phyloP scores from a whole-genome alignment of 2,329 filamentous ascomycete species.

The Fusarium staphyleae region DNA sequence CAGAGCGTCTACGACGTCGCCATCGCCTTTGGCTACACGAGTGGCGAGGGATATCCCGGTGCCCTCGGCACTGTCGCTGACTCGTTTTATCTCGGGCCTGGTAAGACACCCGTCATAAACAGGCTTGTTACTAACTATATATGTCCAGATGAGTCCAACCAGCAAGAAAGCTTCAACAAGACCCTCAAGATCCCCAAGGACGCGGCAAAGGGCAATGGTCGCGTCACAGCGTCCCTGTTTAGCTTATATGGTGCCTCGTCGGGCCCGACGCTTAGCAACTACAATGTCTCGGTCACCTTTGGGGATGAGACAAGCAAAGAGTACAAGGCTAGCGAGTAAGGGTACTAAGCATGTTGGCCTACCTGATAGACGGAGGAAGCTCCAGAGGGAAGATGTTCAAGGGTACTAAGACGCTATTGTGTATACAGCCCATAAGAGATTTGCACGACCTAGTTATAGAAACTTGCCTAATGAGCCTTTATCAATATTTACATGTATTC shows the following conservation, averaged over 20 bases:
- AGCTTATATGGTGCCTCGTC: constrained; percentile 43
- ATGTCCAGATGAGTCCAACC: constrained; percentile 35
- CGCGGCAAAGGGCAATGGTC: constrained; percentile 32
- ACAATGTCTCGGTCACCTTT: constrained; percentile 37
- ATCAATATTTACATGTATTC: not conserved
- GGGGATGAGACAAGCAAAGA: constrained; percentile 34
- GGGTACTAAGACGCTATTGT: not conserved
- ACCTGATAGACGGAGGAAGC: too few species aligned
- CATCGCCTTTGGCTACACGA: constrained; percentile 51
- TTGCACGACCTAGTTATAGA: not conserved
- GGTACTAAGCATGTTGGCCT: not conserved
- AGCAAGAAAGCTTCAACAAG: constrained; percentile 38
- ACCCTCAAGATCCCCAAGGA: constrained; percentile 36
- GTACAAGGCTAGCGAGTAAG: constrained; percentile 24
- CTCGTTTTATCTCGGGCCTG: constrained; percentile 49
- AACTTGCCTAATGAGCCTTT: not conserved
- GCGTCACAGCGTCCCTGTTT: constrained; percentile 39
- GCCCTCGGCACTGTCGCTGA: constrained; percentile 42
- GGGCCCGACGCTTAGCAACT: constrained; percentile 34
- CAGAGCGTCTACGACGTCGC: constrained; percentile 54
- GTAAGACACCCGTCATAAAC: constrained; percentile 24
- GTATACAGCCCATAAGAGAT: not conserved
- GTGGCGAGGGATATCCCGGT: constrained; percentile 35
- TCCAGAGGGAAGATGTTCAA: too few species aligned
- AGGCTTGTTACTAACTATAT: constrained; percentile 1